phyloP scores from a whole-genome alignment of 192 early-diverging fungal genomes.

The Coemansia sp. region DNA sequence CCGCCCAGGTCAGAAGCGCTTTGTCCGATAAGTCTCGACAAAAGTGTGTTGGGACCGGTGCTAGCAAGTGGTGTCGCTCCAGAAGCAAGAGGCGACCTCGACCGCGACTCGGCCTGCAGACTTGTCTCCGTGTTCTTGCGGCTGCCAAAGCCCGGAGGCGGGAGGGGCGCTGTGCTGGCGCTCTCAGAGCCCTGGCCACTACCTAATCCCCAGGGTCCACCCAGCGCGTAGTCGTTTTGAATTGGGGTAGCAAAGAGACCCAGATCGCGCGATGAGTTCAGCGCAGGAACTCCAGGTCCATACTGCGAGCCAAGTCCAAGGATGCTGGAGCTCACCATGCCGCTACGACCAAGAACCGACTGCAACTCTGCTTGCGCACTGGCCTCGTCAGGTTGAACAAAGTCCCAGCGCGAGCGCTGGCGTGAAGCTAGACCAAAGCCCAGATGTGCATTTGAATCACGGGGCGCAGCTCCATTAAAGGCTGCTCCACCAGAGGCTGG shows the following conservation, averaged over 20 bases:
- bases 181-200: conserved; percentile 9
- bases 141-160: conserved; percentile 46
- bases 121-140: conserved; percentile 12
- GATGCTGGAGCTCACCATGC: conserved; percentile 15
- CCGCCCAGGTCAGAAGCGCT: conserved; percentile 4
- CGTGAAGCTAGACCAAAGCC: conserved; percentile 19
- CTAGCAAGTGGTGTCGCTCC: conserved; percentile 12
- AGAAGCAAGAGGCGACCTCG: conserved; percentile 13
- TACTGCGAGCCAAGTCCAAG: conserved; percentile 4
- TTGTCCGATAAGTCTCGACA: conserved; percentile 40
- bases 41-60: conserved; percentile 20
- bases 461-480: background rate
- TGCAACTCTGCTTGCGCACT: conserved; percentile 54
- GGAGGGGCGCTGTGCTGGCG: conserved; percentile 21
- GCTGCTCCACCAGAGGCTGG: conserved; percentile 6
- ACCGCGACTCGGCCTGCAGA: conserved; percentile 10
- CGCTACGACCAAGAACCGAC: conserved; percentile 36
- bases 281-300: conserved; percentile 1
- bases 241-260: conserved; percentile 48
- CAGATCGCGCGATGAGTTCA: conserved; percentile 46
- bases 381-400: conserved; percentile 40
- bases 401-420: conserved; percentile 44
- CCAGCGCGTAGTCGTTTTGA: conserved; percentile 15
- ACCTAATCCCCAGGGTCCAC: conserved; percentile 20
- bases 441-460: background rate